A percentile compares a stretch with the other conserved stretches of the same genome.
These are phyloP conservation scores for Byssothecium circinans DNA, from an alignment of 2,329 filamentous ascomycete genomes.

Conservation along the genomic window DNA sequence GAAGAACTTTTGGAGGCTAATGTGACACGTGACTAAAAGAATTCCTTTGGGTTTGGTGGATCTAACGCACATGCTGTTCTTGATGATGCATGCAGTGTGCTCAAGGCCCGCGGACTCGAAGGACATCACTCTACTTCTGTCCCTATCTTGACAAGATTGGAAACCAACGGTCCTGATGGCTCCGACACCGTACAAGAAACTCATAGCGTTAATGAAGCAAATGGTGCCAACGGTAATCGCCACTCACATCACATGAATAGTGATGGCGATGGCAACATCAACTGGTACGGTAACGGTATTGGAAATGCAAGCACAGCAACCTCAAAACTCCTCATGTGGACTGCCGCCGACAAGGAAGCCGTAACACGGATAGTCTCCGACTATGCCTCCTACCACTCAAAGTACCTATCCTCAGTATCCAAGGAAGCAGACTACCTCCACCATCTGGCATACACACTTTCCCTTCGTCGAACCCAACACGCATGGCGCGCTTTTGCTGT, in stretches of 20 bases:
- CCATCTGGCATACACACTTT: neutral
- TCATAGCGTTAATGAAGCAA: neutral
- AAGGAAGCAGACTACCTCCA: conserved; percentile 11
- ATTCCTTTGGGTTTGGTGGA: conserved; percentile 31
- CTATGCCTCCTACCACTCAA: neutral
- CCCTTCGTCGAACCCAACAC: neutral
- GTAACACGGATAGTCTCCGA: neutral
- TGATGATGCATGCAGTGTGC: conserved; percentile 17
- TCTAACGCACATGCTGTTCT: conserved; percentile 22
- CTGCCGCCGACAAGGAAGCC: neutral
- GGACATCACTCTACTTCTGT: neutral
- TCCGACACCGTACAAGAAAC: neutral
- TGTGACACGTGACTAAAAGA: no score
- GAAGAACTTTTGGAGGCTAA: no score
- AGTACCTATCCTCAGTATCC: neutral
- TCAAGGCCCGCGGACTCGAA: neutral
- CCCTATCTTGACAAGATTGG: neutral
- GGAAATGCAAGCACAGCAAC: neutral
- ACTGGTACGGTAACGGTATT: neutral
- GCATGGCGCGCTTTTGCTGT: conserved; percentile 1
- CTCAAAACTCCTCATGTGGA: neutral
- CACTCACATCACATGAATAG: neutral
- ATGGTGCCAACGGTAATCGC: neutral
- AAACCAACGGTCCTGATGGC: neutral
- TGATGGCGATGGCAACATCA: neutral